These are phyloP conservation scores for Talaromyces sp. DNA, from an alignment of 2,329 filamentous ascomycete genomes.

Conservation along the genomic window DNA sequence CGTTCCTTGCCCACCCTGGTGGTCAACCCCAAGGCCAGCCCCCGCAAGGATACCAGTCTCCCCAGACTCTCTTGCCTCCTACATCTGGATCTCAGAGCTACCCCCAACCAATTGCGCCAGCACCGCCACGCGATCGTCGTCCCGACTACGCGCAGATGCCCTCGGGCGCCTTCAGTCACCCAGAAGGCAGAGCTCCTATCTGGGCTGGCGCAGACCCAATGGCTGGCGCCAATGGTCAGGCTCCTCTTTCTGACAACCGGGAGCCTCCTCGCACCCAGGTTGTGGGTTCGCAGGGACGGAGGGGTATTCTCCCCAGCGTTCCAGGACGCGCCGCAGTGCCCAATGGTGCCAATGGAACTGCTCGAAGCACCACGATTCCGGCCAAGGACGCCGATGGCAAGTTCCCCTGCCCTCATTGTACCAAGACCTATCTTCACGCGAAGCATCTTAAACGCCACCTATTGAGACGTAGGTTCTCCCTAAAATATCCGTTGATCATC, in stretches of 20 bases:
- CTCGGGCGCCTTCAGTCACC: conserved; percentile 60
- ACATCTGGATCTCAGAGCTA: conserved; percentile 65
- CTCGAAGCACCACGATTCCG: conserved; percentile 79
- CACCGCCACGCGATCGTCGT: conserved; percentile 54
- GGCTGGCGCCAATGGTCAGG: conserved; percentile 37
- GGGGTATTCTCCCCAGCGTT: conserved; percentile 87
- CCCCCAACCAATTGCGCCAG: conserved; percentile 72
- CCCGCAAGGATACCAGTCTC: conserved; percentile 39
- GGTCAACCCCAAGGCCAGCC: conserved; percentile 38
- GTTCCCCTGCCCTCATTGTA: conserved; percentile 96
- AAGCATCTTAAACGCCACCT: conserved; percentile 98
- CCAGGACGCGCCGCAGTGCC: conserved; percentile 77
- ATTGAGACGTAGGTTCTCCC: conserved; percentile 76
- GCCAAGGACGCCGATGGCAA: conserved; percentile 97
- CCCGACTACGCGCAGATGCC: conserved; percentile 66
- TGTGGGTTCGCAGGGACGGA: conserved; percentile 87
- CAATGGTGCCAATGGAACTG: conserved; percentile 57
- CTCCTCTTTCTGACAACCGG: conserved; percentile 38
- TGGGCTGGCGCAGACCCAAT: conserved; percentile 42
- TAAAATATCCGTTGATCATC: not conserved
- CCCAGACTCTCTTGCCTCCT: conserved; percentile 61
- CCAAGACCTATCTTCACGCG: conserved; percentile 94
- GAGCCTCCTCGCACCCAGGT: conserved; percentile 67
- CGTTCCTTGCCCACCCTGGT: conserved; percentile 42
- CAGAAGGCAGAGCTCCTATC: conserved; percentile 57